phyloP scores from a whole-genome alignment of 2,329 filamentous ascomycete genomes.

The Corynespora cassiicola region DNA sequence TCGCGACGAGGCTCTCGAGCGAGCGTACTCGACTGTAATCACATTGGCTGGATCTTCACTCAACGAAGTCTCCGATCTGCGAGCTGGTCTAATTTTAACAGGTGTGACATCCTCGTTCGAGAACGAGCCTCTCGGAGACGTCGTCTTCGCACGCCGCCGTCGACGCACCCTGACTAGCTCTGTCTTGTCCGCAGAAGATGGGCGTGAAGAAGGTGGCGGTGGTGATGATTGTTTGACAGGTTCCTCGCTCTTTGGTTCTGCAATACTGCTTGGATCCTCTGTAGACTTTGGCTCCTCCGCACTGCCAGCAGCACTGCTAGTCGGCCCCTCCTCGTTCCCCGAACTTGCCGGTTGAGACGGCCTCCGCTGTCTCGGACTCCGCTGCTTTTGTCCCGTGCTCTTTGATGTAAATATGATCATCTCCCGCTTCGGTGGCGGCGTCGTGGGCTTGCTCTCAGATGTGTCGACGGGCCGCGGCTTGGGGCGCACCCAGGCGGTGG shows the following conservation, averaged over 20 bases:
- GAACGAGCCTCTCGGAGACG: constrained; percentile 38
- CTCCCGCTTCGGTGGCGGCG: constrained; percentile 23
- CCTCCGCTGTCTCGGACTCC: constrained; percentile 28
- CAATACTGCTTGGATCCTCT: constrained; percentile 19
- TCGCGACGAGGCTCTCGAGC: constrained; percentile 10
- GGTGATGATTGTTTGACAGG: constrained; percentile 33
- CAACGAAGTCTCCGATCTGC: constrained; percentile 31
- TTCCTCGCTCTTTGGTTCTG: constrained; percentile 25
- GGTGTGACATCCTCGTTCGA: constrained; percentile 38
- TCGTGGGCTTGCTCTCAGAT: constrained; percentile 17
- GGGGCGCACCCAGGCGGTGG: constrained; percentile 48
- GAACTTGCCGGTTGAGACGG: constrained; percentile 37
- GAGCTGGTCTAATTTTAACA: constrained; percentile 19
- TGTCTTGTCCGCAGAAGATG: too few relatives aligned
- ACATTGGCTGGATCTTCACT: constrained; percentile 28
- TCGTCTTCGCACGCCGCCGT: constrained; percentile 31
- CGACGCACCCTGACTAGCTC: constrained; percentile 36
- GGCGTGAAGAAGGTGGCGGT: constrained; percentile 19
- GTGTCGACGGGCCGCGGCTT: constrained; percentile 26
- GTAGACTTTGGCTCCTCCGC: constrained; percentile 23
- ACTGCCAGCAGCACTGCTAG: constrained; percentile 41
- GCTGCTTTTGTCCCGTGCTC: constrained; percentile 32
- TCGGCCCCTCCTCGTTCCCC: constrained; percentile 38
- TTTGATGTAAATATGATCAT: constrained; percentile 34
- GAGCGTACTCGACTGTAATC: constrained; percentile 37